Evolutionary conservation across 352 stramenopile genomes (phyloP).

Genomic region (Hyaloperonospora arabidopsidis): DNA sequence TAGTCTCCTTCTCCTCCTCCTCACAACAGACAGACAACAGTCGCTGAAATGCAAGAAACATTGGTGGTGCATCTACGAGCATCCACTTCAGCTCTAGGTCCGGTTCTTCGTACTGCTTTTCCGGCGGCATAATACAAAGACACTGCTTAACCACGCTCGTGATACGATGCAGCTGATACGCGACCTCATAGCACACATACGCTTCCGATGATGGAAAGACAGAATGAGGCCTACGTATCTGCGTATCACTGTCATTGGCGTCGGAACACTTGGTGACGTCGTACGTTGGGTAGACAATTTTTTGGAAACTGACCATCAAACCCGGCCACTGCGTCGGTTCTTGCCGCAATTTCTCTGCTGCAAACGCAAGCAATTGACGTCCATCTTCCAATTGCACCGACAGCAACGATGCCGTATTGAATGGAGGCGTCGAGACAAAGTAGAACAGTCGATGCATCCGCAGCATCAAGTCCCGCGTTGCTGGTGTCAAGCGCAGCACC

Average conservation of each 20-base stretch:
- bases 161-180: conserved; percentile 43
- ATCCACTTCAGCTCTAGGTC: conserved; percentile 50
- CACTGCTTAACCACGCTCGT: conserved; percentile 41
- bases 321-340: conserved; percentile 64
- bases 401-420: conserved; percentile 22
- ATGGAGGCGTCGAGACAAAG: conserved; percentile 39
- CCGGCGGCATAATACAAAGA: conserved; percentile 29
- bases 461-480: conserved; percentile 40
- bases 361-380: conserved; percentile 21
- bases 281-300: conserved; percentile 54
- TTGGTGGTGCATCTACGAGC: conserved; percentile 23
- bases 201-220: conserved; percentile 45
- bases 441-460: conserved; percentile 75
- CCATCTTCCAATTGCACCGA: conserved; percentile 14
- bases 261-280: conserved; percentile 19
- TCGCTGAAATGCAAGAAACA: conserved; percentile 47
- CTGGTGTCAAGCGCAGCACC: conserved; percentile 38
- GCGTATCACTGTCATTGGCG: conserved; percentile 1
- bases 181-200: conserved; percentile 65
- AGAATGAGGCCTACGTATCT: conserved; percentile 17
- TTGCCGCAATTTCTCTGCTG: conserved; percentile 26
- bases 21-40: conserved; percentile 13
- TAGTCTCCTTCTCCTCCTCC: background rate
- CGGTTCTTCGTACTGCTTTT: conserved; percentile 29
- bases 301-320: conserved; percentile 66